These are phyloP conservation scores for Rhodocollybia butyracea DNA, from an alignment of 768 basidiomycete species.

Conservation along the genomic window DNA sequence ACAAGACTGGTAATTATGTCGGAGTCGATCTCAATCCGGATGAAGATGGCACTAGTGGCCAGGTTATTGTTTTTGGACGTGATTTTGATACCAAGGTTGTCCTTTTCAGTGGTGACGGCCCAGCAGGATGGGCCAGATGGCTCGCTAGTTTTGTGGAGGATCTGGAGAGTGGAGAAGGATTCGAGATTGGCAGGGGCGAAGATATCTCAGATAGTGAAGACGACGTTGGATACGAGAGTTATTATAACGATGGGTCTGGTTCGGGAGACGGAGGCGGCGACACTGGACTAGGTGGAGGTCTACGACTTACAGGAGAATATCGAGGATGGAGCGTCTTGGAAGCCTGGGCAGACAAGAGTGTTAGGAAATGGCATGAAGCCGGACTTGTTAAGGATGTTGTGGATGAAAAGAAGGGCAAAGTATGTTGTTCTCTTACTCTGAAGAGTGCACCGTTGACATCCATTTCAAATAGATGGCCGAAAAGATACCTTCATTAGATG, in stretches of 20 bases:
- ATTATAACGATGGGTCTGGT: constrained; percentile 80
- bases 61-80: constrained; percentile 98
- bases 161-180: constrained; percentile 86
- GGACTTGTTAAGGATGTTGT: constrained; percentile 60
- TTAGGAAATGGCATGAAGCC: constrained; percentile 80
- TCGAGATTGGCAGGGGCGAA: constrained; percentile 62
- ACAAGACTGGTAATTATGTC: constrained; percentile 94
- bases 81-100: constrained; percentile 99
- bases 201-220: constrained; percentile 81
- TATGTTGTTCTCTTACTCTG: constrained; percentile 20
- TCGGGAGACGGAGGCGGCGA: constrained; percentile 80
- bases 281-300: constrained; percentile 60
- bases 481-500: constrained; percentile 20
- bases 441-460: neutral
- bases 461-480: neutral
- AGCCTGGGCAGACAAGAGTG: constrained; percentile 88
- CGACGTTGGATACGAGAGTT: constrained; percentile 80
- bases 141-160: constrained; percentile 89
- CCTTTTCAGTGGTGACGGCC: constrained; percentile 87
- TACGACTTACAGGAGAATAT: constrained; percentile 82
- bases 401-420: constrained; percentile 49
- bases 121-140: constrained; percentile 94
- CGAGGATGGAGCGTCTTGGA: constrained; percentile 91
- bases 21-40: constrained; percentile 92
- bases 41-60: constrained; percentile 72